Conservation (phyloP, 371 early-diverging fungal species). For the Mucor indicus region DNA sequence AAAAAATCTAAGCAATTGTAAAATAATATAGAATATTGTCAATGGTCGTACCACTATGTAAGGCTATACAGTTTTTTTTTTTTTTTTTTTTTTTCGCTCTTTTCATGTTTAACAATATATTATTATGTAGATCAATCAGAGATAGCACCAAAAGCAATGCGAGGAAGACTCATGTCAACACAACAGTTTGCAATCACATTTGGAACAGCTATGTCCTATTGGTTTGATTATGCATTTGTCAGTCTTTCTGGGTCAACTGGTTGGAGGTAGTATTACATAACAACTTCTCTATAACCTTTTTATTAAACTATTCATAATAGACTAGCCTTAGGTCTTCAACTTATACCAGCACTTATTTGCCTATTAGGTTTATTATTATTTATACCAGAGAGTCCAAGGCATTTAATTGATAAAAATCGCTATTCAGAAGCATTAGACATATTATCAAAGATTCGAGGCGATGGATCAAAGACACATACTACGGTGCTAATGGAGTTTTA, state of each 20-base stretch:
- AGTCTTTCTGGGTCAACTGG: conserved; percentile 25
- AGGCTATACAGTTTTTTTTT: no score
- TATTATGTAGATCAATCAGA: conserved; percentile 72
- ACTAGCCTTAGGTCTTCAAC: conserved; percentile 39
- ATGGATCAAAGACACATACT: conserved; percentile 33
- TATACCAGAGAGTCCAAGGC: conserved; percentile 63
- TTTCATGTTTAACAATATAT: not conserved
- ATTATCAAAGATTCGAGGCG: conserved; percentile 48
- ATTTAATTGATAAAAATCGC: conserved; percentile 51
- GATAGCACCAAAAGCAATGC: conserved; percentile 79
- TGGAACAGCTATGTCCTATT: conserved; percentile 44
- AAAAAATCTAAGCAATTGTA: no score
- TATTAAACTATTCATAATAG: conserved; percentile 8
- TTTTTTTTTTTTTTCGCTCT: not conserved
- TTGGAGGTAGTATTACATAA: conserved; percentile 46
- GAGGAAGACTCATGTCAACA: conserved; percentile 84
- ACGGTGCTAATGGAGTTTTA: conserved; percentile 59
- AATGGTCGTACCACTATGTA: conserved; percentile 84
- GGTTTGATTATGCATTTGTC: conserved; percentile 37
- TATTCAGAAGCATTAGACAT: conserved; percentile 51
- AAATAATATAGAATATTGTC: conserved; percentile 60
- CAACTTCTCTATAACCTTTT: not conserved
- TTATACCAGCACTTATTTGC: conserved; percentile 34
- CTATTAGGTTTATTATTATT: conserved; percentile 19
- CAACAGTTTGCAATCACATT: conserved; percentile 88